phyloP scores from a whole-genome alignment of 805 yeast genomes.

The Kockiozyma suomiensis region DNA sequence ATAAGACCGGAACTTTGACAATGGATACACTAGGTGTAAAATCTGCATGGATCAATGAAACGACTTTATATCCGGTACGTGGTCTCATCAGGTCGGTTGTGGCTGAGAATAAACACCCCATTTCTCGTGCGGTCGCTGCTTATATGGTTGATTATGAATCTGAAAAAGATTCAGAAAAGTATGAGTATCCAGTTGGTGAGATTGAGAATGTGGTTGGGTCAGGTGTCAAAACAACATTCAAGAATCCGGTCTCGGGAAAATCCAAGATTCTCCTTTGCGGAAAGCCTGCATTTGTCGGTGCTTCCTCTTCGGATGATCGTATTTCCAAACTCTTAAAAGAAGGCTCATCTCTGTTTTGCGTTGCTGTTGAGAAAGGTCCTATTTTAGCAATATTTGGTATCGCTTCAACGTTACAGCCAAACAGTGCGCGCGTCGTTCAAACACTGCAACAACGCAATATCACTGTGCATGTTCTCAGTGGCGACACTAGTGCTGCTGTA shows the following conservation, averaged over 20 bases:
- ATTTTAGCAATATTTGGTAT: slow-evolving; percentile 17
- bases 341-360: slow-evolving; percentile 19
- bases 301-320: neutral
- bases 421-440: neutral
- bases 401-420: slow-evolving; percentile 11
- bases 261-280: slow-evolving; percentile 3
- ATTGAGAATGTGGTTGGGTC: slow-evolving; percentile 19
- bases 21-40: slow-evolving; percentile 13
- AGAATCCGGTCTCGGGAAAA: neutral
- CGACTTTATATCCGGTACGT: neutral
- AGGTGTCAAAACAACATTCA: slow-evolving; percentile 12
- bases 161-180: neutral
- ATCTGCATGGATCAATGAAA: slow-evolving; percentile 8
- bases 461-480: slow-evolving; percentile 22
- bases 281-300: slow-evolving; percentile 13
- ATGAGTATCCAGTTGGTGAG: slow-evolving; percentile 2
- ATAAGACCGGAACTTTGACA: slow-evolving; percentile 35
- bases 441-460: slow-evolving; percentile 6
- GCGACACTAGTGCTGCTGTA: slow-evolving; percentile 19
- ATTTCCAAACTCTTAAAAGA: neutral
- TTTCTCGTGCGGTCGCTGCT: slow-evolving; percentile 18
- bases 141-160: slow-evolving; percentile 2
- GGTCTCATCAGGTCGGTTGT: slow-evolving; percentile 11
- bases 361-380: slow-evolving; percentile 8
- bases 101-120: slow-evolving; percentile 19